A percentile compares a stretch with the other conserved stretches of the same genome.
These are phyloP conservation scores for Synchytrium microbalum DNA, from an alignment of 371 early-diverging fungal species.

Conservation along the genomic window DNA sequence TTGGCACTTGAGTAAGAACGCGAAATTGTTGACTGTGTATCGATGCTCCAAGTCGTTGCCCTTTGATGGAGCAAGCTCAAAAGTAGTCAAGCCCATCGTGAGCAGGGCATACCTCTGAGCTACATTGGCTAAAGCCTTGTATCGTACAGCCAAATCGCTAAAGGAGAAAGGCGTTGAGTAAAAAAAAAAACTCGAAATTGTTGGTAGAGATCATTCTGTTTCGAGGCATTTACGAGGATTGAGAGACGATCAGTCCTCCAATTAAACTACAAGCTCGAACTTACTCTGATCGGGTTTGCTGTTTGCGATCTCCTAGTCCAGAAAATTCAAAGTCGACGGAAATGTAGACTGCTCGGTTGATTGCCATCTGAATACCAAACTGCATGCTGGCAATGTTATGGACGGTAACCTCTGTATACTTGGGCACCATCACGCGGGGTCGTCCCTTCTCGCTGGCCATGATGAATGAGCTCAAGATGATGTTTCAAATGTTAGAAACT, in stretches of 20 bases:
- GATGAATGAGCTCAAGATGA: too few relatives aligned
- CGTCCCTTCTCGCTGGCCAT: background rate
- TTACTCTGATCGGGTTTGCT: constrained; percentile 9
- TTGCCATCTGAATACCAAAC: constrained; percentile 24
- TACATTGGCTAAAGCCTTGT: constrained; percentile 54
- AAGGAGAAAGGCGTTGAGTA: background rate
- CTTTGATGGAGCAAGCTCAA: constrained; percentile 20
- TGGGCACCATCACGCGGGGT: constrained; percentile 17
- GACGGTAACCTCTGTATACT: constrained; percentile 40
- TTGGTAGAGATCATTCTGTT: background rate
- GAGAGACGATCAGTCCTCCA: too few relatives aligned
- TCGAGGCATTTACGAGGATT: too few relatives aligned
- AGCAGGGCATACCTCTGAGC: constrained; percentile 66
- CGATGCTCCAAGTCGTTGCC: constrained; percentile 2
- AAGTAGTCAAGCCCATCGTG: constrained; percentile 69
- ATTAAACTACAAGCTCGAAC: too few relatives aligned
- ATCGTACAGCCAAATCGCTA: constrained; percentile 61
- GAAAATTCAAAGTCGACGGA: constrained; percentile 87
- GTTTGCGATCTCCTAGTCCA: constrained; percentile 52
- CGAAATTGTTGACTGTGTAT: constrained; percentile 45
- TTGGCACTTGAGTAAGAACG: constrained; percentile 43
- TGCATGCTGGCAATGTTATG: constrained; percentile 37
- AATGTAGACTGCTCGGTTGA: constrained; percentile 51
- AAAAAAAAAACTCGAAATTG: background rate
- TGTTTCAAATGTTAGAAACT: too few relatives aligned